These are phyloP conservation scores for Russula sp. DNA, from an alignment of 768 basidiomycete species.

Conservation along the genomic window DNA sequence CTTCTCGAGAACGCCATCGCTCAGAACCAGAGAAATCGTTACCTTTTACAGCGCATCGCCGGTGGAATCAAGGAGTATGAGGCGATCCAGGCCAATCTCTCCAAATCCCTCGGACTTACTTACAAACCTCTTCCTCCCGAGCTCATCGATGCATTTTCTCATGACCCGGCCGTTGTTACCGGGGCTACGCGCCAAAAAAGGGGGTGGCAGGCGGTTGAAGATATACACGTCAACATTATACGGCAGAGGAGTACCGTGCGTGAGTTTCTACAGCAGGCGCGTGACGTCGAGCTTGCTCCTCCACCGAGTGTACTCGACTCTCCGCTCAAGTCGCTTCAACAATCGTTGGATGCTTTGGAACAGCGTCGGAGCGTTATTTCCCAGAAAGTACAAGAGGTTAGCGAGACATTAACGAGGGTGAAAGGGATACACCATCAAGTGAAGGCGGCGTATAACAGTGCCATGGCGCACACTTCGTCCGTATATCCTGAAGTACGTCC, in stretches of 20 bases:
- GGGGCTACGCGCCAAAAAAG: conserved; percentile 56
- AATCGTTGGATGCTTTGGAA: conserved; percentile 52
- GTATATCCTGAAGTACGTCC: conserved; percentile 69
- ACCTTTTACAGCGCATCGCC: conserved; percentile 64
- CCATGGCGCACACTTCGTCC: conserved; percentile 65
- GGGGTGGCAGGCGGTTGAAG: conserved; percentile 74
- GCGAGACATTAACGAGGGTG: conserved; percentile 49
- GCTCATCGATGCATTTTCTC: conserved; percentile 68
- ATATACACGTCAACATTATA: conserved; percentile 60
- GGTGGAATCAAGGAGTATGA: conserved; percentile 65
- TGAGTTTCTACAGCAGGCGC: conserved; percentile 20
- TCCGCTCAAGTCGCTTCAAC: conserved; percentile 50
- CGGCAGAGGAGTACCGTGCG: conserved; percentile 52
- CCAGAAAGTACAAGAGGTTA: conserved; percentile 49
- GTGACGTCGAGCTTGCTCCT: conserved; percentile 29
- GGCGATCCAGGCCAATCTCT: conserved; percentile 50
- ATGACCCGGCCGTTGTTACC: conserved; percentile 75
- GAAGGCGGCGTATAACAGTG: conserved; percentile 63
- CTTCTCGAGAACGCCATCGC: conserved; percentile 55
- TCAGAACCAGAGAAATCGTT: conserved; percentile 67
- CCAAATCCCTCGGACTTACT: conserved; percentile 47
- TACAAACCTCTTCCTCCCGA: conserved; percentile 57
- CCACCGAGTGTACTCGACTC: conserved; percentile 47
- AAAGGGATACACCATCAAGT: conserved; percentile 52
- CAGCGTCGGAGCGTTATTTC: conserved; percentile 45